Base-by-base conservation (phyloP, 805 yeast genomes). In the Kodamaea laetipori region DNA sequence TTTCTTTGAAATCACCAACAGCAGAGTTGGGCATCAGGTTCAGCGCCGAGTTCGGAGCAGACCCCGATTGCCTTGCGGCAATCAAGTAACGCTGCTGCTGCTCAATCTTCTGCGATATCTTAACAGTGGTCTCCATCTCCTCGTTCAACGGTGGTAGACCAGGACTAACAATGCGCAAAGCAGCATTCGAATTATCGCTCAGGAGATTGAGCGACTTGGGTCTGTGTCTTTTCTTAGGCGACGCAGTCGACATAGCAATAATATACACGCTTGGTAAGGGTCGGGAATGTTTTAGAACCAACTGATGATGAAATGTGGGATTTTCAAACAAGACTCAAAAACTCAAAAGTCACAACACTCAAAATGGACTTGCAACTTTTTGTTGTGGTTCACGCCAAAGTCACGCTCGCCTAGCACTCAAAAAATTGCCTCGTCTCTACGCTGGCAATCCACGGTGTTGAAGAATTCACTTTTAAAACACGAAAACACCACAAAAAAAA, bases 91-190 rank as follows among this genome's bases (percentile, higher is more conserved):
- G 47, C 49, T 66, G 71, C 43, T 66, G 71, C 30, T 56, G 56
- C 41, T 66, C 65, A 19, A 66, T 66, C 36, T 59, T 52, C 41
- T 63, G 66, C 16, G 66, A 60, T 4, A 61, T 45, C 45, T 56
- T 55, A 39, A 66, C 59, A 6, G 71, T 64, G 23, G 55, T 37
- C 12, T 54, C 58, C 69, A 65, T 64, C 41, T 64, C 67, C 25
- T 55, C 56, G 46, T 47, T 58, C 26, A 64, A 47, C 7, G 56
- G 54, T 1, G 68, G 67, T 18, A 64, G 50, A 1, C 70, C 69
- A 8, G 70, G 70, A 43, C 61, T 54, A 5, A 65, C 69, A 13
- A 65, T 59, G 17, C 70, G 51, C 25, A 65, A 46, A 4, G 70
- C 70, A 21, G 62, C 48, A 36, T 63, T 61, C 10, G 59, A 43